Evolutionary conservation across 768 basidiomycete genomes (phyloP), one percentile per base, ranked within the genome.

Genomic region (Hygrocybe punicea): DNA sequence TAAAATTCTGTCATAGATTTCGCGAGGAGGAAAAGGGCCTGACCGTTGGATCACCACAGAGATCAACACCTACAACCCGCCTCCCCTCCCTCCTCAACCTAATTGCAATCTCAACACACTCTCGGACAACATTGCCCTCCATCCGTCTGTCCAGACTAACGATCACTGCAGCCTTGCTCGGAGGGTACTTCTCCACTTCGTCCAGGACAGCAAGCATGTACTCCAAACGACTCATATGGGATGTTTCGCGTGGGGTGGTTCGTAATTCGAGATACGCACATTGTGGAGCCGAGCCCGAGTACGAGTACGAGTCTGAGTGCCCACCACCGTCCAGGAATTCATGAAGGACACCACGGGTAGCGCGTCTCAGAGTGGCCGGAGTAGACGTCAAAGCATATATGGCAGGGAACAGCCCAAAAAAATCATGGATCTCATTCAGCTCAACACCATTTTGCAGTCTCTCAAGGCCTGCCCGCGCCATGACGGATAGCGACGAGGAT

Each of bases 201-300:
- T 73, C 77, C 13, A 93, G 75, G 0, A 94, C 88, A 1, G 81
- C 75, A 37, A 77, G 73, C 21, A 93, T 70, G 66, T 93, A 94
- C 42, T 74, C 67, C 56, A 76, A 69, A 8, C 84, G 75, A 6
- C 74, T 77, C 86, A 92, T 89, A 4, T 76, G 61, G 0, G 67
- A 55, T 0, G 84, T 88, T 65, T 66, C 72, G 44, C 85, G 79
- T 0, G 91, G 92, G 0, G 88, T 92, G 9, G 84, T 85, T n/a
- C 92, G 83, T n/a, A 93, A 79, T 65, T 93, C 92, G 34, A 94
- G 76, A 65, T 91, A 91, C 4, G 71, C 70, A 58, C 86, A 91
- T 53, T 89, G 81, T 0, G 84, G 76, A 0, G 60, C 37, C 9
- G 36, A 37, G 9, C 36, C 36, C n/a, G 36, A n/a, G 36, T n/a